Conservation (phyloP, 2,329 filamentous ascomycete genomes). For the Claviceps sorghi region DNA sequence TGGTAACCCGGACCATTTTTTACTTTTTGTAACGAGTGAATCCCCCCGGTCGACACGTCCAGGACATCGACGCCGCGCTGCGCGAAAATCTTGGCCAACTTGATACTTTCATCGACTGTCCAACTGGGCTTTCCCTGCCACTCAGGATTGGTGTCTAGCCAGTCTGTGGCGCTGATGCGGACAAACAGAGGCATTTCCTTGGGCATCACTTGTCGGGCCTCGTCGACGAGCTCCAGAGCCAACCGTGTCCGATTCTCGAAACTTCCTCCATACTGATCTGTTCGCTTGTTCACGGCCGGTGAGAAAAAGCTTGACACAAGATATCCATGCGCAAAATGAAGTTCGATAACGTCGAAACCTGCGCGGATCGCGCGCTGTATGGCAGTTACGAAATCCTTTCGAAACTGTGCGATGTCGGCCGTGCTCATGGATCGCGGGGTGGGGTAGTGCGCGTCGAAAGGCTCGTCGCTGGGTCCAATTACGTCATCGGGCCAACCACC, state of each 20-base stretch:
- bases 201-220: slow-evolving; percentile 47
- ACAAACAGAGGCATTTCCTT: slow-evolving; percentile 56
- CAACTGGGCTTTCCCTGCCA: background rate
- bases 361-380: slow-evolving; percentile 41
- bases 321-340: slow-evolving; percentile 45
- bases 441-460: slow-evolving; percentile 43
- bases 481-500: slow-evolving; percentile 45
- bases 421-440: slow-evolving; percentile 46
- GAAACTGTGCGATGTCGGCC: slow-evolving; percentile 47
- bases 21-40: slow-evolving; percentile 42
- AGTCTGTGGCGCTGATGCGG: slow-evolving; percentile 60
- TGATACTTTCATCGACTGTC: slow-evolving; percentile 28
- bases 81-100: slow-evolving; percentile 55
- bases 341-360: slow-evolving; percentile 22
- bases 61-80: slow-evolving; percentile 65
- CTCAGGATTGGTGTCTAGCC: slow-evolving; percentile 37
- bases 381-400: slow-evolving; percentile 39
- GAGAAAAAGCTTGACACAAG: slow-evolving; percentile 44
- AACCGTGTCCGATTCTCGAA: slow-evolving; percentile 34
- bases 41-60: slow-evolving; percentile 68
- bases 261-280: slow-evolving; percentile 34
- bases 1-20: slow-evolving; percentile 52
- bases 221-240: slow-evolving; percentile 43
- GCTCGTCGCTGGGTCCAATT: slow-evolving; percentile 33
- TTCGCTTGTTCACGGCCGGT: slow-evolving; percentile 30